Evolutionary conservation across 345 rosid genomes (phyloP), one percentile per base, ranked within the genome.

Genomic region (Trapa incisa): DNA sequence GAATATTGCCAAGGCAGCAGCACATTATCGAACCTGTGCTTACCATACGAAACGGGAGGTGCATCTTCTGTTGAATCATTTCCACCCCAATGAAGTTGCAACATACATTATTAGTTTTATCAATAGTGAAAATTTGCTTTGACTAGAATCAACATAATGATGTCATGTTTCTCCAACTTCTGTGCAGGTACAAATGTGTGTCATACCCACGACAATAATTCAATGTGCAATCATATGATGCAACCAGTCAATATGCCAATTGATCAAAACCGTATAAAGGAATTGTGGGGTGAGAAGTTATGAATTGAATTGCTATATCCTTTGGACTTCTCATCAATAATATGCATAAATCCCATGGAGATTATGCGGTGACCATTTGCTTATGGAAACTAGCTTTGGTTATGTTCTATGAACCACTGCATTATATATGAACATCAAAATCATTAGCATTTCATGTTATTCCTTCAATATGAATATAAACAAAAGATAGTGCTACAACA

Each of bases 191-290:
- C 85, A 48, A 68, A 71, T 41, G 72, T 67, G 50, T 75, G 70
- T 70, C 84, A 80, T 74, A 87, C 85, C 74, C 79, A 74, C 42
- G 84, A 86, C 70, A 87, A 88, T 76, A 83, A 87, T 70, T 78
- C 80, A 41, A 91, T 87, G 71, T 79, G 87, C 76, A 81, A 76
- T 67, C 85, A 80, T 39, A 84, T 81, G 74, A 72, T 78, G 67
- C 80, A 15, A 65, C 50, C 75, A 47, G 67, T 22, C 48, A 72
- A 70, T 36, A 86, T 87, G 66, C 65, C 76, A 65, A 71, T 72
- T 56, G 84, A 83, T 32, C 91, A 71, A 66, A 89, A 78, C 41
- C 84, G 81, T 76, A 69, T 22, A 22, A 22, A 22, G 47, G 68
- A 73, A 77, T 68, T 83, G 82, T 73, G 75, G 84, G 70, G 70